These are phyloP conservation scores for Mollisia scopiformis DNA, from an alignment of 2,329 filamentous ascomycete genomes.

Conservation along the genomic window DNA sequence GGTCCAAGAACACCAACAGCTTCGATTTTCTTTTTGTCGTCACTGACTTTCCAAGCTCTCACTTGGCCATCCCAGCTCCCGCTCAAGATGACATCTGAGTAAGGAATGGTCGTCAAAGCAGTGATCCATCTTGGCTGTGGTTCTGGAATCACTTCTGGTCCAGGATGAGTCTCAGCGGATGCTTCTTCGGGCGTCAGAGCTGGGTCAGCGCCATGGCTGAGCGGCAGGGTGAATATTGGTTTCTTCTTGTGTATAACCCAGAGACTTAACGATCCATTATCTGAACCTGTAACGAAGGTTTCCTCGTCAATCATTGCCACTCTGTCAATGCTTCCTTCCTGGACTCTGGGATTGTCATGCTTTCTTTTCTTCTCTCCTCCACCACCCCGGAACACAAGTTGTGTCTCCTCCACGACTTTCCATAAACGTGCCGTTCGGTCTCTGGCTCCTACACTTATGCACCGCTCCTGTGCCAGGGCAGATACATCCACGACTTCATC, in stretches of 20 bases:
- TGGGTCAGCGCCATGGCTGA: constrained; percentile 85
- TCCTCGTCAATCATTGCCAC: constrained; percentile 88
- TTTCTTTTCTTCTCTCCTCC: constrained; percentile 58
- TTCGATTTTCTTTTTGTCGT: constrained; percentile 81
- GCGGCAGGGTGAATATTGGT: constrained; percentile 75
- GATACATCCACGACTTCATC: constrained; percentile 86
- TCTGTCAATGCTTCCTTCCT: constrained; percentile 87
- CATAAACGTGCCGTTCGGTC: constrained; percentile 91
- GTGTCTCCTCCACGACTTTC: constrained; percentile 95
- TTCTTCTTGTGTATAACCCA: constrained; percentile 97
- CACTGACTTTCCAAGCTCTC: constrained; percentile 80
- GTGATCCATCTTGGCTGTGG: constrained; percentile 88
- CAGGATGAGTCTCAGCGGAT: constrained; percentile 71
- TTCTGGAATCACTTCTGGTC: constrained; percentile 59
- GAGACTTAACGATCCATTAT: constrained; percentile 84
- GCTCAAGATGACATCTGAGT: constrained; percentile 85
- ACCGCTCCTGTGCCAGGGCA: constrained; percentile 82
- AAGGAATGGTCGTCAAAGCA: constrained; percentile 82
- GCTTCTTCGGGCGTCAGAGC: constrained; percentile 67
- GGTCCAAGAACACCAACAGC: constrained; percentile 65
- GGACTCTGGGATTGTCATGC: constrained; percentile 37
- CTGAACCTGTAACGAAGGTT: constrained; percentile 89
- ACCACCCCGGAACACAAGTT: constrained; percentile 92
- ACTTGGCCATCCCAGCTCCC: constrained; percentile 95
- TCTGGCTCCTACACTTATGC: constrained; percentile 85